Conservation (phyloP, 140 eudicot species). For the Cichorium intybus region DNA sequence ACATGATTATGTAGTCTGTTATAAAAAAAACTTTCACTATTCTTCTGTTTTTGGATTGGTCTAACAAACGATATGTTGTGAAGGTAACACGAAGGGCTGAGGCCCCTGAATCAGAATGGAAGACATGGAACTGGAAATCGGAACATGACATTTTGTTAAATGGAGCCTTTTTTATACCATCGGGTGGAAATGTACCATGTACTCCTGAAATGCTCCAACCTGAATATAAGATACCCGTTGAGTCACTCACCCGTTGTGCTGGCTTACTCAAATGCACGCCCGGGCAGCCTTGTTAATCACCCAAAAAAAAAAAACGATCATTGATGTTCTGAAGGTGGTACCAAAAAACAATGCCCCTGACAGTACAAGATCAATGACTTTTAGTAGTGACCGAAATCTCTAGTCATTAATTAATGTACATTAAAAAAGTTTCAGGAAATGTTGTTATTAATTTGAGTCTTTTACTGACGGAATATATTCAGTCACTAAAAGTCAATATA, state of each 20-base stretch:
- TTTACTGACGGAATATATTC: background rate
- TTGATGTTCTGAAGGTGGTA: background rate
- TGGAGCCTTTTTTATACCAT: slow-evolving; percentile 56
- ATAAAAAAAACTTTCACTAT: background rate
- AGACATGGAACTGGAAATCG: slow-evolving; percentile 67
- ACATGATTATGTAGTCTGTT: background rate
- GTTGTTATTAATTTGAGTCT: background rate
- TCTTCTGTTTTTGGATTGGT: background rate
- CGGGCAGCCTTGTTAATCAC: slow-evolving; percentile 43
- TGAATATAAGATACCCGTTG: slow-evolving; percentile 40
- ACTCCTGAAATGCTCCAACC: slow-evolving; percentile 35
- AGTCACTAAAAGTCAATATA: background rate
- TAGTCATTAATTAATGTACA: background rate
- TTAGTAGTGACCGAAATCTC: background rate
- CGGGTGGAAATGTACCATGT: slow-evolving; percentile 37
- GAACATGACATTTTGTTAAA: slow-evolving; percentile 49
- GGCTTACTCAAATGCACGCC: slow-evolving; percentile 50
- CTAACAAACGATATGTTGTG: background rate
- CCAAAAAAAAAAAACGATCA: background rate
- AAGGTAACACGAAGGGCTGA: slow-evolving; percentile 61
- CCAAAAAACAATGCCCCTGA: background rate
- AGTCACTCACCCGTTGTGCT: slow-evolving; percentile 46
- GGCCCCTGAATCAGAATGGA: slow-evolving; percentile 42
- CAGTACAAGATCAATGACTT: background rate
- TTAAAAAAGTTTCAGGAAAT: background rate